phyloP scores from a whole-genome alignment of 345 rosid genomes.

The Arabidopsis arenosa region DNA sequence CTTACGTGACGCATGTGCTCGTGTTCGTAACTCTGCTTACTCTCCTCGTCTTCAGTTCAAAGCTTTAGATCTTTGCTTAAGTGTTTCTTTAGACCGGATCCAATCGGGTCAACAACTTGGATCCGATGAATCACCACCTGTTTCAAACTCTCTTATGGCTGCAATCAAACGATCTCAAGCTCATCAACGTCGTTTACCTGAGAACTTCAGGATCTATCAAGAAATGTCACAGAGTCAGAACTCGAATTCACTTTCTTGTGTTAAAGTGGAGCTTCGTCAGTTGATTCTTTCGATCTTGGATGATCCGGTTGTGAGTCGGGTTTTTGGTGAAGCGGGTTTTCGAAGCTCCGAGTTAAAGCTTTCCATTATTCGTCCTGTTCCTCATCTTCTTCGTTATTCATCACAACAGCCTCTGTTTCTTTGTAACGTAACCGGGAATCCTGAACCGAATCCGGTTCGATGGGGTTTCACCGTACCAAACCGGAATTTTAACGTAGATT shows the following conservation, averaged over 20 bases:
- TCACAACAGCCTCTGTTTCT: conserved; percentile 65
- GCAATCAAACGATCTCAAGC: conserved; percentile 97
- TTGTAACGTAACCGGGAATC: conserved; percentile 50
- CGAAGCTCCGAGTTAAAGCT: conserved; percentile 89
- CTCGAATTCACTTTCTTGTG: conserved; percentile 45
- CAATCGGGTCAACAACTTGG: conserved; percentile 66
- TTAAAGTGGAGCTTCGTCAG: conserved; percentile 85
- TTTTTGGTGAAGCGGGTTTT: conserved; percentile 85
- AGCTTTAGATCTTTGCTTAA: conserved; percentile 83
- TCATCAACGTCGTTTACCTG: conserved; percentile 83
- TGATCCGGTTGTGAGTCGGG: conserved; percentile 93
- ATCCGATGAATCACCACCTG: conserved; percentile 58
- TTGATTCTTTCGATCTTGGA: conserved; percentile 78
- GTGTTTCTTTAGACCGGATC: conserved; percentile 83
- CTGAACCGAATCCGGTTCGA: conserved; percentile 44
- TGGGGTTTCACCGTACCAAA: conserved; percentile 52
- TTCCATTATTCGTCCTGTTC: conserved; percentile 79
- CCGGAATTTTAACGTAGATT: conserved; percentile 55
- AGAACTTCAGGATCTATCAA: conserved; percentile 77
- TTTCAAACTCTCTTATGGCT: conserved; percentile 95
- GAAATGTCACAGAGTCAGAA: conserved; percentile 56
- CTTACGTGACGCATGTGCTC: conserved; percentile 81
- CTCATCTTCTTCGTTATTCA: conserved; percentile 61
- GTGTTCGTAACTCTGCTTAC: conserved; percentile 72
- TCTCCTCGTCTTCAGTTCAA: conserved; percentile 78